Conservation (phyloP, 805 yeast genomes). For the Hyphopichia homilentoma region DNA sequence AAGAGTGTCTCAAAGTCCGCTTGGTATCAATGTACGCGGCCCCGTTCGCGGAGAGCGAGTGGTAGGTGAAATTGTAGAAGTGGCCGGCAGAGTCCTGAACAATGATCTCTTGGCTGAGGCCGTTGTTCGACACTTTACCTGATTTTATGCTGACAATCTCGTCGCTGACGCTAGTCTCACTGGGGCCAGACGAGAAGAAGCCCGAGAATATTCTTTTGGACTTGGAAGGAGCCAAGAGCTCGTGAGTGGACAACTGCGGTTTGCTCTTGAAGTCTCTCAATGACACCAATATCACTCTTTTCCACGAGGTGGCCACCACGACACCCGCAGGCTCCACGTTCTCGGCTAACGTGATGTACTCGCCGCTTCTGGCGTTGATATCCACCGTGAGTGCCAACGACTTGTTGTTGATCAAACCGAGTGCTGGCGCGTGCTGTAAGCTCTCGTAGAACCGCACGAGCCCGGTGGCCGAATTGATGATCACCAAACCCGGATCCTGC, state of each 20-base stretch:
- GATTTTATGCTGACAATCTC: conserved; percentile 58
- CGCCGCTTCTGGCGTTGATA: conserved; percentile 37
- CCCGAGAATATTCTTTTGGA: conserved; percentile 1
- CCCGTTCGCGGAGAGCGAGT: conserved; percentile 25
- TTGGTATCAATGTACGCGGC: conserved; percentile 22
- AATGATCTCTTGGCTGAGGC: conserved; percentile 37
- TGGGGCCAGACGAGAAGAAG: conserved; percentile 5
- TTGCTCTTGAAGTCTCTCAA: conserved; percentile 69
- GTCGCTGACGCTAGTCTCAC: conserved; percentile 22
- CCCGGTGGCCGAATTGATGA: conserved; percentile 59
- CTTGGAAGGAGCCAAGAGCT: conserved; percentile 17
- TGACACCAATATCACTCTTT: conserved; percentile 58
- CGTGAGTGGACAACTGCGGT: conserved; percentile 40
- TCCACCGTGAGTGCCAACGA: conserved; percentile 41
- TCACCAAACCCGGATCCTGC: conserved; percentile 65
- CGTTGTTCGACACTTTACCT: conserved; percentile 50
- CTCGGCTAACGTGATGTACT: conserved; percentile 52
- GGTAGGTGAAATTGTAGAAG: conserved; percentile 26
- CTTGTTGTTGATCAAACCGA: conserved; percentile 49
- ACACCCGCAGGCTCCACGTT: conserved; percentile 75
- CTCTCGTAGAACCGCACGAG: conserved; percentile 67
- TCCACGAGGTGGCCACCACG: conserved; percentile 63
- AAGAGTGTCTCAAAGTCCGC: conserved; percentile 27
- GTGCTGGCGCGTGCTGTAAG: conserved; percentile 65
- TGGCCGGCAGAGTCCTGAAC: conserved; percentile 46